Base-by-base conservation (phyloP, 2,329 filamentous ascomycete species). In the Fusarium dlaminii region DNA sequence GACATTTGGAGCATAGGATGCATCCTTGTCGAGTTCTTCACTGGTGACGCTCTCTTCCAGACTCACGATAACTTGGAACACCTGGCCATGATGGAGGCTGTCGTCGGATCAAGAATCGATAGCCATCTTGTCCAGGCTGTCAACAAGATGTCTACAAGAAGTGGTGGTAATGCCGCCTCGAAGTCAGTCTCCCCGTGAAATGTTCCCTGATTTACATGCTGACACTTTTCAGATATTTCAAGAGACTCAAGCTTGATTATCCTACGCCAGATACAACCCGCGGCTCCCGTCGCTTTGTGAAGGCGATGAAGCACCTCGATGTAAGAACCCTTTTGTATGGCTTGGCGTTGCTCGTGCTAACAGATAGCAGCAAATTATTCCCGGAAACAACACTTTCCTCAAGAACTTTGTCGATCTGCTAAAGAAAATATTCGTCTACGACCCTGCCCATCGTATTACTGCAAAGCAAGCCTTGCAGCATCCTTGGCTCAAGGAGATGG, bases 1-100 rank as follows among this genome's bases (percentile, higher is more conserved):
- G 91, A 93, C 77, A 92, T 93, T 36, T 93, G 91, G 91, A 93
- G 91, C 79, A 93, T 93, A 37, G 91, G 91, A 8, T 93, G 91
- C 75, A 93, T 93, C 70, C 84, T 93, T 20, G 91, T 93, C 22
- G 91, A 93, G 72, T 92, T 93, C 80, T 93, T 90, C 70, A 93
- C 91, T 0, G 91, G 91, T 10, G 91, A 93, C 77, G 91, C 91
- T 24, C 82, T 93, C 5, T 93, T 93, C 80, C 91, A 93, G 79
- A 93, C 91, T 3, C 91, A 93, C 75, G 91, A 93, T 74, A 93
- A 93, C 69, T 84, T 93, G 30, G 91, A 93, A 80, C 91, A 93
- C 78, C 82, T 93, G 58, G 91, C 91, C n/a, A 93, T 93, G 91
- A 93, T 93, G 91, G 91, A 92, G 77, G 89, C 88, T 39, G 91